Evolutionary conservation across 495 filamentous ascomycete genomes (phyloP).

Genomic region (Neurospora africana): DNA sequence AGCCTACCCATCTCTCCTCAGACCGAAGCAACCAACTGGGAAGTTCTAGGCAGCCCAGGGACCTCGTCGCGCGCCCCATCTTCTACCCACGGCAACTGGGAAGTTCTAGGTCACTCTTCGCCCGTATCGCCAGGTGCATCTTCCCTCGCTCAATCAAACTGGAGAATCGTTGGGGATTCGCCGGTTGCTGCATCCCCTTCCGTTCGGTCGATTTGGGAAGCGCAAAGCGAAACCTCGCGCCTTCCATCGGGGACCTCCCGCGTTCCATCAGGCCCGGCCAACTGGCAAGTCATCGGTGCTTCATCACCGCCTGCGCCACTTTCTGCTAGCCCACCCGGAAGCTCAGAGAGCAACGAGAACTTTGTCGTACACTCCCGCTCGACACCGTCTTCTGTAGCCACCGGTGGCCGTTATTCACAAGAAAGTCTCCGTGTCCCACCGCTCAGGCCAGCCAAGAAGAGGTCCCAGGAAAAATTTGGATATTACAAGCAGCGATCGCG

Average conservation of each 20-base stretch:
- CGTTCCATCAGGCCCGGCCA: neutral
- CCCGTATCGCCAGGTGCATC: constrained; percentile 1
- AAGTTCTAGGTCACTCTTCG: constrained; percentile 20
- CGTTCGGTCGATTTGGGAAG: neutral
- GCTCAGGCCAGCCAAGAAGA: constrained; percentile 31
- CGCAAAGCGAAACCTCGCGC: neutral
- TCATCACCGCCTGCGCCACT: constrained; percentile 2
- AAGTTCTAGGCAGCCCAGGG: constrained; percentile 23
- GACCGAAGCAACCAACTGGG: constrained; percentile 31
- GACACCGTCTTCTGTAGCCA: constrained; percentile 26
- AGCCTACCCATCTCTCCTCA: constrained; percentile 26
- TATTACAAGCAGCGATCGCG: constrained; percentile 38
- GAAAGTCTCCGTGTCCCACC: constrained; percentile 45
- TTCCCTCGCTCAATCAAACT: neutral
- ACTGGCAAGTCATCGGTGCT: neutral
- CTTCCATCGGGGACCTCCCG: neutral
- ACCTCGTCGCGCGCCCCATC: constrained; percentile 23
- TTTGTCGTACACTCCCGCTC: constrained; percentile 36
- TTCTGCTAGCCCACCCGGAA: constrained; percentile 17
- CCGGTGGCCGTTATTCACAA: constrained; percentile 35
- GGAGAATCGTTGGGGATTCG: neutral
- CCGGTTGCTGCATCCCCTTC: neutral
- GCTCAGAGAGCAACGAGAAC: constrained; percentile 26
- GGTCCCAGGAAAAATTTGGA: constrained; percentile 35
- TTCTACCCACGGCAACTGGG: constrained; percentile 30